Evolutionary conservation across 2,329 filamentous ascomycete species (phyloP).

Genomic region (Sporothrix luriei): DNA sequence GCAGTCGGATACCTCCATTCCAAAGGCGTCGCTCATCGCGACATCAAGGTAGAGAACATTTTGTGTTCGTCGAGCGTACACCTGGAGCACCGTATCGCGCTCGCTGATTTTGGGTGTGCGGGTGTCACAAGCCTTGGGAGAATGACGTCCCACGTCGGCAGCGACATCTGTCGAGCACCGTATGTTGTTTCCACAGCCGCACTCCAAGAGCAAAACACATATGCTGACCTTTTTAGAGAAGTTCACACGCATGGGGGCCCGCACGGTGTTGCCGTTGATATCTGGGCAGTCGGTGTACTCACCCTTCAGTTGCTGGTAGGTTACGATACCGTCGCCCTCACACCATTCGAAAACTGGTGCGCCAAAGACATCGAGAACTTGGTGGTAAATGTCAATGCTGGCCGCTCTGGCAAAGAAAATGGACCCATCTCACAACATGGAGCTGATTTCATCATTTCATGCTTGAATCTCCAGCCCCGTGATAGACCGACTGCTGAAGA

Average conservation of each 20-base stretch:
- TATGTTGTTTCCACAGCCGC: slow-evolving; percentile 42
- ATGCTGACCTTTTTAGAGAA: slow-evolving; percentile 45
- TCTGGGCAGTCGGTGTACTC: slow-evolving; percentile 58
- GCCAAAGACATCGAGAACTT: slow-evolving; percentile 30
- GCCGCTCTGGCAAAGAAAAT: not conserved
- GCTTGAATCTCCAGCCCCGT: slow-evolving; percentile 29
- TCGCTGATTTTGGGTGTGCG: slow-evolving; percentile 58
- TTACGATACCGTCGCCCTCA: slow-evolving; percentile 30
- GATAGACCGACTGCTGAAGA: slow-evolving; percentile 30
- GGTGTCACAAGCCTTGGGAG: slow-evolving; percentile 48
- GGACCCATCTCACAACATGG: slow-evolving; percentile 31
- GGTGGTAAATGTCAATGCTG: slow-evolving; percentile 29
- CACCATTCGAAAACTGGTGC: slow-evolving; percentile 36
- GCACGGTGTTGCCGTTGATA: slow-evolving; percentile 50
- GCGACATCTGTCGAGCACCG: slow-evolving; percentile 54
- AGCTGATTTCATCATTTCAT: slow-evolving; percentile 33
- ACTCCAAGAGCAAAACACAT: not conserved
- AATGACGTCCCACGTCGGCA: slow-evolving; percentile 52
- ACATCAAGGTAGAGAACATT: slow-evolving; percentile 59
- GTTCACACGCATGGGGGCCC: slow-evolving; percentile 38
- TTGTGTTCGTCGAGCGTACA: slow-evolving; percentile 53
- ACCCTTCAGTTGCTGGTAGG: slow-evolving; percentile 43
- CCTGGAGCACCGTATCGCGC: slow-evolving; percentile 50
- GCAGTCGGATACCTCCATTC: slow-evolving; percentile 53
- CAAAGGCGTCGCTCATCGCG: slow-evolving; percentile 56